Evolutionary conservation across 306 rosid species (phyloP).

Genomic region (Gleditsia sinensis): DNA sequence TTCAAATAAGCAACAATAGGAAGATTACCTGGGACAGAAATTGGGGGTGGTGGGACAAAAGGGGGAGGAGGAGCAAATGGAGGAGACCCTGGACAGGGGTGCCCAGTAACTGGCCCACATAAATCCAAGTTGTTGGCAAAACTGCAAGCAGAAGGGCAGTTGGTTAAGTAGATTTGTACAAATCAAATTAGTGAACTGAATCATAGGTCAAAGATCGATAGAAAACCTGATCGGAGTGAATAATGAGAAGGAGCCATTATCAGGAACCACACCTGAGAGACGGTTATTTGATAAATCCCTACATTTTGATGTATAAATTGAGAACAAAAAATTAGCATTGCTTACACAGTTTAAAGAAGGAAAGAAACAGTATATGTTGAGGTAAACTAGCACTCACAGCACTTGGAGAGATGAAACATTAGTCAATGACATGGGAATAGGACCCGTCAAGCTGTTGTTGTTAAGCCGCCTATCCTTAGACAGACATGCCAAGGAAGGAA

Average conservation of each 20-base stretch:
- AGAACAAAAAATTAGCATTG: constrained; percentile 12
- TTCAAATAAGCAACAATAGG: constrained; percentile 18
- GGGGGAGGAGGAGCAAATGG: constrained; percentile 99
- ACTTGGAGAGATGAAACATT: constrained; percentile 95
- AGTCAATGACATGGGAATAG: constrained; percentile 92
- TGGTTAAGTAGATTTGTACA: constrained; percentile 26
- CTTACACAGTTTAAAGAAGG: constrained; percentile 15
- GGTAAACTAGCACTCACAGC: constrained; percentile 66
- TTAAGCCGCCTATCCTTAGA: constrained; percentile 95
- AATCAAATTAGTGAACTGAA: constrained; percentile 18
- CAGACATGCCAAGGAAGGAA: constrained; percentile 45
- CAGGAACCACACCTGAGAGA: constrained; percentile 93
- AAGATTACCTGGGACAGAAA: constrained; percentile 78
- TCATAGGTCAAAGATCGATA: constrained; percentile 22
- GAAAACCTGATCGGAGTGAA: constrained; percentile 95
- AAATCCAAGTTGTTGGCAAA: constrained; percentile 90
- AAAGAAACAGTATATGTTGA: not conserved
- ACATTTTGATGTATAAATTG: constrained; percentile 31
- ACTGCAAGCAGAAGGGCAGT: constrained; percentile 55
- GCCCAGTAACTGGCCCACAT: constrained; percentile 99
- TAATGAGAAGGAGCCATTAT: constrained; percentile 94
- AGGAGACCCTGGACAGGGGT: constrained; percentile 98
- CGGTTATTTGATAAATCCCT: constrained; percentile 95
- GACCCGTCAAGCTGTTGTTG: constrained; percentile 91
- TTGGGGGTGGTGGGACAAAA: constrained; percentile 90